Conservation (phyloP, 805 yeast genomes). For the Cyberlindnera bimundalis region DNA sequence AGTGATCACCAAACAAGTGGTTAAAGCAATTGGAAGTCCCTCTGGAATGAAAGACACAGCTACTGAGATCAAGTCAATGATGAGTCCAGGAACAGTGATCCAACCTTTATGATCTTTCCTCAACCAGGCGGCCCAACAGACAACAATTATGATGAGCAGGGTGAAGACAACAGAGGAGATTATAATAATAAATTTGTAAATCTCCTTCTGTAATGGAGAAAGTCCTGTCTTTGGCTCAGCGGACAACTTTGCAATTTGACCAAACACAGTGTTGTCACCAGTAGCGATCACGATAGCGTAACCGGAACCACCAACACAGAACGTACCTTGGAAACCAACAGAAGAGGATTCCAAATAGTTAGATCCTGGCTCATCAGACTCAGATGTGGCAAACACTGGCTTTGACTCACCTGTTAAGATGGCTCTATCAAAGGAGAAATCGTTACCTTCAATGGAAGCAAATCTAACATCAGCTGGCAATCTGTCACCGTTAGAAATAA, state of each 20-base stretch:
- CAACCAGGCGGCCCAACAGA: conserved; percentile 45
- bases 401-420: conserved; percentile 49
- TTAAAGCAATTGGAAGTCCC: conserved; percentile 49
- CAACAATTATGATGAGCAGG: conserved; percentile 31
- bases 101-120: conserved; percentile 36
- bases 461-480: conserved; percentile 48
- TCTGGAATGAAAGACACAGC: conserved; percentile 51
- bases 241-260: conserved; percentile 42
- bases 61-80: conserved; percentile 42
- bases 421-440: conserved; percentile 43
- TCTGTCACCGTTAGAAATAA: conserved; percentile 37
- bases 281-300: conserved; percentile 41
- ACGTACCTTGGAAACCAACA: conserved; percentile 46
- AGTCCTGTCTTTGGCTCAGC: conserved; percentile 37
- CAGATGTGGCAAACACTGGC: conserved; percentile 33
- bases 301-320: conserved; percentile 41
- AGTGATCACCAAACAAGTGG: conserved; percentile 45
- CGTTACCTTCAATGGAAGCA: conserved; percentile 32
- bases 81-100: conserved; percentile 39
- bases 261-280: conserved; percentile 44
- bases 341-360: conserved; percentile 41
- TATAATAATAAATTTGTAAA: conserved; percentile 34
- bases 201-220: conserved; percentile 42
- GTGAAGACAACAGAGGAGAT: conserved; percentile 27
- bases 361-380: conserved; percentile 29